Evolutionary conservation across 345 rosid genomes (phyloP).

Genomic region (Aethionema arabicum): DNA sequence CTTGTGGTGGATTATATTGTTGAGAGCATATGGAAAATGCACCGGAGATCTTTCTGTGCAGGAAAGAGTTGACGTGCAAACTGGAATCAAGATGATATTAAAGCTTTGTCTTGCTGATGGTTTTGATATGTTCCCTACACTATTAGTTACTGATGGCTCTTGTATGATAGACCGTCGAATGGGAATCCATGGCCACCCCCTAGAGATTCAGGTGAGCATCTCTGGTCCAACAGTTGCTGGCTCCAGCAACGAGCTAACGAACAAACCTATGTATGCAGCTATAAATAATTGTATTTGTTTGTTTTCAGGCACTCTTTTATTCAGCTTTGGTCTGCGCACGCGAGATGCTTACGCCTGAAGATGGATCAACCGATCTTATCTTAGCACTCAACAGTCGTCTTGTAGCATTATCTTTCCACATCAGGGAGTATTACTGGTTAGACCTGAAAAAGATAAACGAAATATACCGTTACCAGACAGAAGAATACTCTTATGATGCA

Average conservation of each 20-base stretch:
- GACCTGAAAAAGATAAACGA: slow-evolving; percentile 76
- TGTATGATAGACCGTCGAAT: slow-evolving; percentile 99
- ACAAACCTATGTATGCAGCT: not conserved
- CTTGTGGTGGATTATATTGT: slow-evolving; percentile 90
- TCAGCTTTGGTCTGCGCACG: slow-evolving; percentile 81
- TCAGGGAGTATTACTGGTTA: slow-evolving; percentile 85
- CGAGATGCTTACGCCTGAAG: slow-evolving; percentile 85
- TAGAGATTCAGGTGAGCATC: slow-evolving; percentile 78
- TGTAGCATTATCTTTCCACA: slow-evolving; percentile 83
- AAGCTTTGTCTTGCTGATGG: slow-evolving; percentile 95
- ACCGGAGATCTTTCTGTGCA: slow-evolving; percentile 81
- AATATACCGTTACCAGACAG: slow-evolving; percentile 83
- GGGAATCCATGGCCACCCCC: slow-evolving; percentile 98
- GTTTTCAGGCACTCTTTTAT: slow-evolving; percentile 71
- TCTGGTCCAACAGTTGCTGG: not conserved
- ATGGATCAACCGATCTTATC: slow-evolving; percentile 75
- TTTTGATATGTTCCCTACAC: slow-evolving; percentile 93
- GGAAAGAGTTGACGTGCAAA: slow-evolving; percentile 92
- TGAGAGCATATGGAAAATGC: slow-evolving; percentile 93
- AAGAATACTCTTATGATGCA: slow-evolving; percentile 86
- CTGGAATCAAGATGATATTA: slow-evolving; percentile 89
- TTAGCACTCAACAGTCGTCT: slow-evolving; percentile 81
- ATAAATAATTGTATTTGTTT: not conserved
- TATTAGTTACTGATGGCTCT: slow-evolving; percentile 94
- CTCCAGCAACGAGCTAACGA: too few species aligned